Conservation (phyloP, 495 filamentous ascomycete species). For the Penicillium paxilli region DNA sequence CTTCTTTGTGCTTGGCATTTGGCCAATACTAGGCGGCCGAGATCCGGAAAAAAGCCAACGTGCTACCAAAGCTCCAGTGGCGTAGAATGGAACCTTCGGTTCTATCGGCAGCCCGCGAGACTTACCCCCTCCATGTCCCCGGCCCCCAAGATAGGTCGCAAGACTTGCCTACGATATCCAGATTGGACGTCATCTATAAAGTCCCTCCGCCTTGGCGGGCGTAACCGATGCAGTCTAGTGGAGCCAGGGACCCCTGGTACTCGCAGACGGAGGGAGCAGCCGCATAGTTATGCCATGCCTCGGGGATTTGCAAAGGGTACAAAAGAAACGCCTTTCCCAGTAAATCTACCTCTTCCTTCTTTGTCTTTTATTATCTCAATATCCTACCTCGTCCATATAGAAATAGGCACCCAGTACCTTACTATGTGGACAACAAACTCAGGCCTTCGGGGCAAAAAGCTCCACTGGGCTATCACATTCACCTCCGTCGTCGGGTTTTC, state of each 20-base stretch:
- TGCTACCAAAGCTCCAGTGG: not conserved
- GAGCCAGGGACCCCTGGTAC: not conserved
- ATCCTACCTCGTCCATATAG: not conserved
- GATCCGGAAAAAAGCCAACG: not conserved
- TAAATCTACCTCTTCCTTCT: conserved; percentile 1
- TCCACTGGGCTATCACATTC: conserved; percentile 37
- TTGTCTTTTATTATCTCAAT: not conserved
- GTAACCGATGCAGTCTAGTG: not conserved
- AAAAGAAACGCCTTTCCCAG: not conserved
- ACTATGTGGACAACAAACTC: conserved; percentile 43
- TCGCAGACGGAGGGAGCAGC: not conserved
- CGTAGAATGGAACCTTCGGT: not conserved
- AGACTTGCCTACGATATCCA: too few species aligned
- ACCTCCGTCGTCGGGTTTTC: conserved; percentile 61
- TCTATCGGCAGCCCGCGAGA: too few species aligned
- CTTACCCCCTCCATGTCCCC: too few species aligned
- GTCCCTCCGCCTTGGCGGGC: not conserved
- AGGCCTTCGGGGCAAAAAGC: conserved; percentile 35
- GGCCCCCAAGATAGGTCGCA: too few species aligned
- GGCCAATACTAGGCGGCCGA: not conserved
- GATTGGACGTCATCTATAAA: too few species aligned
- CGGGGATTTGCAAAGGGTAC: not conserved
- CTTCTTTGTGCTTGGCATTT: not conserved
- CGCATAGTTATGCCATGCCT: too few species aligned
- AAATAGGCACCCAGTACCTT: conserved; percentile 5